These are phyloP conservation scores for Chytriomyces hyalinus DNA, from an alignment of 192 early-diverging fungal genomes.

Conservation along the genomic window DNA sequence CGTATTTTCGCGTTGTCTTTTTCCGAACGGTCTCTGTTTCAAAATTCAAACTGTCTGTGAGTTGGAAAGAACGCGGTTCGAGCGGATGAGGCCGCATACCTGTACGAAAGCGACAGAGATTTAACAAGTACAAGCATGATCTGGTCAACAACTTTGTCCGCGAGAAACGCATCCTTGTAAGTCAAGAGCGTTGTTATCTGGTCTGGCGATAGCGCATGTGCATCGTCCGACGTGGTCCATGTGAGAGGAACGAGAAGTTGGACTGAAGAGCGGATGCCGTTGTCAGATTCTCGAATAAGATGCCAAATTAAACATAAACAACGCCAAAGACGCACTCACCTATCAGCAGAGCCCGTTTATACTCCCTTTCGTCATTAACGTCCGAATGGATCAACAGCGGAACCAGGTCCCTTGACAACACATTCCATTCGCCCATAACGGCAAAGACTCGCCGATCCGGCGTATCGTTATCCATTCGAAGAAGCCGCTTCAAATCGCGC, in stretches of 20 bases:
- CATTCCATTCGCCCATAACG: slow-evolving; percentile 73
- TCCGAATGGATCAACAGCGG: slow-evolving; percentile 60
- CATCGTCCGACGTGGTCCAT: slow-evolving; percentile 67
- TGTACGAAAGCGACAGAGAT: slow-evolving; percentile 53
- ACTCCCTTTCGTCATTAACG: neutral
- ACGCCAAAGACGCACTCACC: slow-evolving; percentile 14
- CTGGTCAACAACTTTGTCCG: slow-evolving; percentile 55
- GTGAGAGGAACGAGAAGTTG: slow-evolving; percentile 90
- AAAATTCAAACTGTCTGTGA: neutral
- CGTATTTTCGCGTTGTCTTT: slow-evolving; percentile 67
- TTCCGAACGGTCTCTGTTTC: slow-evolving; percentile 57
- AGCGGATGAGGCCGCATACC: slow-evolving; percentile 21
- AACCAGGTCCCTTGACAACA: slow-evolving; percentile 78
- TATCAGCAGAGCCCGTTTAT: slow-evolving; percentile 34
- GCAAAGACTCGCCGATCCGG: slow-evolving; percentile 65
- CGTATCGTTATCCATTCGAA: slow-evolving; percentile 76
- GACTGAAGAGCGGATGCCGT: slow-evolving; percentile 46
- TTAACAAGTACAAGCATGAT: slow-evolving; percentile 59
- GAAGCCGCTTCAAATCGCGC: slow-evolving; percentile 84
- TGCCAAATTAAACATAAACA: neutral
- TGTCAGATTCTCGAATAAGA: neutral
- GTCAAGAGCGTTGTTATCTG: slow-evolving; percentile 57
- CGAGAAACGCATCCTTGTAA: slow-evolving; percentile 79
- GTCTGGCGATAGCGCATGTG: slow-evolving; percentile 33
- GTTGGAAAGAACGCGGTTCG: neutral